These are phyloP conservation scores for Penicillium brevicompactum DNA, from an alignment of 2,329 filamentous ascomycete genomes.

Conservation along the genomic window DNA sequence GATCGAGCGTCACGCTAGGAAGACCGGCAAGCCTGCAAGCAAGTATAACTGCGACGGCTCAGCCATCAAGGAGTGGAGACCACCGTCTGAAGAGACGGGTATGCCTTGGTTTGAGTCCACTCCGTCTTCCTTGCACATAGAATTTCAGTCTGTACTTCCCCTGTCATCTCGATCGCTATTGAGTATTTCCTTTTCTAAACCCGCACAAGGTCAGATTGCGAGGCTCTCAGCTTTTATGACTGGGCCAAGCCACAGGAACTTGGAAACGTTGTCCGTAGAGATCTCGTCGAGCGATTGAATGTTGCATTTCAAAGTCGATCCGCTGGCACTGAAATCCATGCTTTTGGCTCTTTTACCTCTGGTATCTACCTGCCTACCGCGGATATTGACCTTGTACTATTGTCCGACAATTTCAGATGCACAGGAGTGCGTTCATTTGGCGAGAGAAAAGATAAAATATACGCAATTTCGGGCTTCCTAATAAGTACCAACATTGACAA, in stretches of 20 bases:
- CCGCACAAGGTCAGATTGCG: constrained; percentile 77
- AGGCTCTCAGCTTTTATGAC: constrained; percentile 85
- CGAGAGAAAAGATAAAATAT: constrained; percentile 59
- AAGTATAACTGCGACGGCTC: constrained; percentile 55
- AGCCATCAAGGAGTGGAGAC: constrained; percentile 57
- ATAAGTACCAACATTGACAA: constrained; percentile 58
- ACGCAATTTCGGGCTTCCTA: constrained; percentile 65
- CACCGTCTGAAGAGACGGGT: constrained; percentile 42
- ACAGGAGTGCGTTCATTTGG: constrained; percentile 53
- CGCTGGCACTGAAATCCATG: constrained; percentile 63
- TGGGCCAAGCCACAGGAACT: constrained; percentile 76
- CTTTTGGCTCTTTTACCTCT: constrained; percentile 94
- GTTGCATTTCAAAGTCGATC: constrained; percentile 60
- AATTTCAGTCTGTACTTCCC: constrained; percentile 39
- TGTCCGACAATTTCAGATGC: constrained; percentile 63
- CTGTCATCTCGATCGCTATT: too few species aligned
- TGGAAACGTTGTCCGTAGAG: constrained; percentile 73
- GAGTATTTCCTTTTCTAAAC: too few species aligned
- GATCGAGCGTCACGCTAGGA: constrained; percentile 61
- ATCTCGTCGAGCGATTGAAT: constrained; percentile 71
- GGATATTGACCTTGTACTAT: constrained; percentile 91
- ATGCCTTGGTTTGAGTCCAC: constrained; percentile 63
- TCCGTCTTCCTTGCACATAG: constrained; percentile 34
- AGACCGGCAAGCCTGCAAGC: constrained; percentile 54
- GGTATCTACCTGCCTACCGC: constrained; percentile 76